These are phyloP conservation scores for Apiospora rasikravindrae DNA, from an alignment of 2,329 filamentous ascomycete genomes.

Conservation along the genomic window DNA sequence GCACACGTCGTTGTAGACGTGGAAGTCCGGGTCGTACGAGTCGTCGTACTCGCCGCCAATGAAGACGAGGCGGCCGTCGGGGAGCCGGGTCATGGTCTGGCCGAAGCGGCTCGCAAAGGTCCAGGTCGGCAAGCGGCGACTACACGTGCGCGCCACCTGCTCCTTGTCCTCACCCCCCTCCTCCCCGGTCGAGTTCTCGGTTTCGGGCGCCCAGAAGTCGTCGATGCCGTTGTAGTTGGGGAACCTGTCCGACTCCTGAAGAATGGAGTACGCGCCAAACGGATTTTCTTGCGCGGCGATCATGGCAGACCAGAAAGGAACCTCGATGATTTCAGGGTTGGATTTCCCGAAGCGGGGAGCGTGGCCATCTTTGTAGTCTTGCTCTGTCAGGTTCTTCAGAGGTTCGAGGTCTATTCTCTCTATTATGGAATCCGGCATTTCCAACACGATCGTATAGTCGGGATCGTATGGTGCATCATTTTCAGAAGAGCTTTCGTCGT, in stretches of 20 bases:
- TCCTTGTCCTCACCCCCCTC: background rate
- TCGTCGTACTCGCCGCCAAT: background rate
- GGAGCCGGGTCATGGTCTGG: background rate
- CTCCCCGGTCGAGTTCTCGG: background rate
- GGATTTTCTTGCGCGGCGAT: background rate
- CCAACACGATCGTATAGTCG: background rate
- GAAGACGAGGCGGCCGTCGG: background rate
- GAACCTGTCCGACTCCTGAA: background rate
- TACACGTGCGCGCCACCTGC: background rate
- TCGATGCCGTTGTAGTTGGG: background rate
- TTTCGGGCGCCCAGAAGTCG: background rate
- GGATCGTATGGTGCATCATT: background rate
- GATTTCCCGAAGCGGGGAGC: background rate
- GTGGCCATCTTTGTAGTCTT: background rate
- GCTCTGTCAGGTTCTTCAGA: background rate
- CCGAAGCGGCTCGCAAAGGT: background rate
- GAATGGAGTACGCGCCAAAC: background rate
- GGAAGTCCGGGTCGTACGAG: background rate
- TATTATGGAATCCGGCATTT: background rate
- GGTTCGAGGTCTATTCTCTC: background rate
- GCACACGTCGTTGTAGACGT: background rate
- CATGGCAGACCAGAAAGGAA: constrained; percentile 1
- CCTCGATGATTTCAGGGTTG: background rate
- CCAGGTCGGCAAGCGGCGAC: background rate
- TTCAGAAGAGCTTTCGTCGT: background rate